Conservation (phyloP, 495 filamentous ascomycete genomes). For the Penicillium parvum region DNA sequence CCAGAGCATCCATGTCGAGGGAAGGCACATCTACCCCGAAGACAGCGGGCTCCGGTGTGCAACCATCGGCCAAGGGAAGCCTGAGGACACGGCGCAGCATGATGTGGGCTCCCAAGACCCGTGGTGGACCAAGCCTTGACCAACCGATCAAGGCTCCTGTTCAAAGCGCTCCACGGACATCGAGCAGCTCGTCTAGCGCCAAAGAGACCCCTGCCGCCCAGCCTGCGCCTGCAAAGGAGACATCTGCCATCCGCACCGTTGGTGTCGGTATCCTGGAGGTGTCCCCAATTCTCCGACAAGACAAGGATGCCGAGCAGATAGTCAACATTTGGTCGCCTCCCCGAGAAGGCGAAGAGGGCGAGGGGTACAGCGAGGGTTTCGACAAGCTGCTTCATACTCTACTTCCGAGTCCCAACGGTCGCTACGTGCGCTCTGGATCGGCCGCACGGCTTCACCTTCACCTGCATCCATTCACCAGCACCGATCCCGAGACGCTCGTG, state of each 20-base stretch:
- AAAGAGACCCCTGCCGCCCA: constrained; percentile 39
- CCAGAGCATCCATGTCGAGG: constrained; percentile 31
- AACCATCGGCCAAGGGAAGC: constrained; percentile 37
- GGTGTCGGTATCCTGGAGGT: constrained; percentile 81
- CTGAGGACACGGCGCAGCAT: constrained; percentile 66
- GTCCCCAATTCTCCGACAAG: constrained; percentile 69
- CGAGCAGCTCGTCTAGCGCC: constrained; percentile 56
- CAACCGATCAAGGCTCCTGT: constrained; percentile 12
- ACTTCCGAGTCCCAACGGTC: constrained; percentile 63
- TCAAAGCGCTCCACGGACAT: constrained; percentile 45
- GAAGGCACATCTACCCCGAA: constrained; percentile 34
- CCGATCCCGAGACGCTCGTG: constrained; percentile 75
- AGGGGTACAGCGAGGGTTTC: constrained; percentile 58
- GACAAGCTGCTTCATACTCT: constrained; percentile 71
- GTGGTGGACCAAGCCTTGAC: constrained; percentile 27
- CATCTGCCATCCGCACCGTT: constrained; percentile 59
- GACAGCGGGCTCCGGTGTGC: constrained; percentile 18
- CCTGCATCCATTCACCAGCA: constrained; percentile 66
- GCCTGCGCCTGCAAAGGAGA: constrained; percentile 32
- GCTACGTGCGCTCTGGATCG: constrained; percentile 64
- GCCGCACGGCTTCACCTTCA: constrained; percentile 73
- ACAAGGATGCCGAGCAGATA: constrained; percentile 69
- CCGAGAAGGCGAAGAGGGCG: constrained; percentile 51
- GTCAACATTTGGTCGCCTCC: constrained; percentile 75
- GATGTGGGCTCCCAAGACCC: constrained; percentile 63